A percentile compares a stretch with the other conserved stretches of the same genome.
phyloP scores from a whole-genome alignment of 192 early-diverging fungal species.

The Haplosporangium gracile region DNA sequence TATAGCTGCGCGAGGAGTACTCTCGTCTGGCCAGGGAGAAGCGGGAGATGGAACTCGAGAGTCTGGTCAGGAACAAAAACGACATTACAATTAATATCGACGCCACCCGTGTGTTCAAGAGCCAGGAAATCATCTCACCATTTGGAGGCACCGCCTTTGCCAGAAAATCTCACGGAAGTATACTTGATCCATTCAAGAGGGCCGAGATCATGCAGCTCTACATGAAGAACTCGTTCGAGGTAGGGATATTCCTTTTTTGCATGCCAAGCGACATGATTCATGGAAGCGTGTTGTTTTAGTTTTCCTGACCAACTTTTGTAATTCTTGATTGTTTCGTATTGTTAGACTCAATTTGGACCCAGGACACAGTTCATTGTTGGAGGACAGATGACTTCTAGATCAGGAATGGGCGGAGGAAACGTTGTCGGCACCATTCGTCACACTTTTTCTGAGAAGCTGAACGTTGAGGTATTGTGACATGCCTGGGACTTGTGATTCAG shows the following conservation, averaged over 20 bases:
- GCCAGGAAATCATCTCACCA: slow-evolving; percentile 61
- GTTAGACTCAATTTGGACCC: slow-evolving; percentile 67
- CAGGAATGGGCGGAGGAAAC: slow-evolving; percentile 81
- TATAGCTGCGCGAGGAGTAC: slow-evolving; percentile 75
- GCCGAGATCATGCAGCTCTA: slow-evolving; percentile 63
- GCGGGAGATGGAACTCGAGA: slow-evolving; percentile 75
- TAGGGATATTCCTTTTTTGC: slow-evolving; percentile 19
- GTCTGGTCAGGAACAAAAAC: slow-evolving; percentile 71
- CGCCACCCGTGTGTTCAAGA: slow-evolving; percentile 62
- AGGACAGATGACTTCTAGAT: slow-evolving; percentile 74
- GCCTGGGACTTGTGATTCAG: background rate
- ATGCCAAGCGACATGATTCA: background rate
- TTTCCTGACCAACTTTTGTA: background rate
- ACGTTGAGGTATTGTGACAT: slow-evolving; percentile 70
- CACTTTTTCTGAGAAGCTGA: slow-evolving; percentile 77
- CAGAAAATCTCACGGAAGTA: slow-evolving; percentile 8
- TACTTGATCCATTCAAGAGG: slow-evolving; percentile 44
- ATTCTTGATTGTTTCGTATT: background rate
- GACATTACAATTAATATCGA: slow-evolving; percentile 68
- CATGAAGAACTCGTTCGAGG: slow-evolving; percentile 76
- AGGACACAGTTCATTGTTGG: slow-evolving; percentile 64
- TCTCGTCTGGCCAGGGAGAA: slow-evolving; percentile 71
- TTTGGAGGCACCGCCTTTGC: slow-evolving; percentile 56
- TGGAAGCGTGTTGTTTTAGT: background rate
- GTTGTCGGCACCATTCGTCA: slow-evolving; percentile 84